Evolutionary conservation across 805 yeast species (phyloP).

Genomic region (Hanseniaspora occidentalis): DNA sequence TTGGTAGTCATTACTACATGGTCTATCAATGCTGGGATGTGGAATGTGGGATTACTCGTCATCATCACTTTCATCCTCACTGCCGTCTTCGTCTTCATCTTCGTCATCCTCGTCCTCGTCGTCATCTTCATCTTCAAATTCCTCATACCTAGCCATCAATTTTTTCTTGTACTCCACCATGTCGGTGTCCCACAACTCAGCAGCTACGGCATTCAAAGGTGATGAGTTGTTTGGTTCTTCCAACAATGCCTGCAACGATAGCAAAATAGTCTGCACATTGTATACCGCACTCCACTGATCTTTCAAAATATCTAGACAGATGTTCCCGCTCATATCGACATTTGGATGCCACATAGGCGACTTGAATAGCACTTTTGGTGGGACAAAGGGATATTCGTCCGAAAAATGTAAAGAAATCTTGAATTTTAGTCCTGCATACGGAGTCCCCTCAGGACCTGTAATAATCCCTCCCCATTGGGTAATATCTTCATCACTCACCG

Average conservation of each 20-base stretch:
- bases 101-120: conserved; percentile 1
- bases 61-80: conserved; percentile 2
- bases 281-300: conserved; percentile 56
- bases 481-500: conserved; percentile 38
- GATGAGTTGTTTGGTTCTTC: conserved; percentile 51
- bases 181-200: conserved; percentile 37
- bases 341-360: conserved; percentile 59
- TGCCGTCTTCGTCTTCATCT: neutral
- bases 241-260: conserved; percentile 45
- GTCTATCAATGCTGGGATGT: too few relatives aligned
- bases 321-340: conserved; percentile 51
- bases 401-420: conserved; percentile 40
- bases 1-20: too few relatives aligned
- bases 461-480: conserved; percentile 46
- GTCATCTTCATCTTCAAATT: conserved; percentile 3
- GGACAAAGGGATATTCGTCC: conserved; percentile 41
- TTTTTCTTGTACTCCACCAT: conserved; percentile 25
- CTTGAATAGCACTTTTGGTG: conserved; percentile 43
- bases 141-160: conserved; percentile 14
- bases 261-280: conserved; percentile 46
- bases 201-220: conserved; percentile 45
- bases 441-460: conserved; percentile 45
- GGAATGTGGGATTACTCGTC: too few relatives aligned
- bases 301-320: conserved; percentile 51
- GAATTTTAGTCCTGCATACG: conserved; percentile 40